A percentile compares a stretch with the other conserved stretches of the same genome.
Conservation (phyloP, 2,329 filamentous ascomycete species). For the Talaromyces atroroseus region DNA sequence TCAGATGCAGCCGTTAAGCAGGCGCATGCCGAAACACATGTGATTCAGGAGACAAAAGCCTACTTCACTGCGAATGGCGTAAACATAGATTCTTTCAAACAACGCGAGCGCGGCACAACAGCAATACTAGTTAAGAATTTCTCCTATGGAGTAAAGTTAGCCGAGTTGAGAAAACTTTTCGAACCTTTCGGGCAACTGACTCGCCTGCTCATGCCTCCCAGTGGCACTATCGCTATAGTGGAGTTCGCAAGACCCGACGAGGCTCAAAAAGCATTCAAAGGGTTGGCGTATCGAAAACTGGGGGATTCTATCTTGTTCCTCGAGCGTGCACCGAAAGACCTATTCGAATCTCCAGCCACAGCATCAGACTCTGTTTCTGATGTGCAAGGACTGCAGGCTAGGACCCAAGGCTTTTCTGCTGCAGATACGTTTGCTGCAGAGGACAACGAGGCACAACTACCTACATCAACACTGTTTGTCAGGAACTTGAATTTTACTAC, state of each 20-base stretch:
- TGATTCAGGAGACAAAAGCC: conserved; percentile 92
- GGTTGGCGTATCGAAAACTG: conserved; percentile 81
- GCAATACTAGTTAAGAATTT: conserved; percentile 94
- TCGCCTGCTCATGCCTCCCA: conserved; percentile 83
- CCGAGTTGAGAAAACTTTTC: conserved; percentile 75
- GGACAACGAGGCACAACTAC: conserved; percentile 36
- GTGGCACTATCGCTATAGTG: conserved; percentile 87
- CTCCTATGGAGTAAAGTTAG: conserved; percentile 70
- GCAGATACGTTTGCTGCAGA: conserved; percentile 40
- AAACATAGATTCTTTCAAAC: conserved; percentile 87
- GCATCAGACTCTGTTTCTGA: conserved; percentile 30
- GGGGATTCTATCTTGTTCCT: conserved; percentile 88
- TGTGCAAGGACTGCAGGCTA: conserved; percentile 25
- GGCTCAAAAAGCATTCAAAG: conserved; percentile 75
- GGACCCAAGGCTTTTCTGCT: conserved; percentile 38
- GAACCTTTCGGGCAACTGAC: conserved; percentile 78
- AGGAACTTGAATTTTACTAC: conserved; percentile 92
- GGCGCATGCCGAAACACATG: conserved; percentile 89
- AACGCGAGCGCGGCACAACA: conserved; percentile 74
- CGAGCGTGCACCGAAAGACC: conserved; percentile 81
- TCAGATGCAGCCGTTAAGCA: conserved; percentile 93
- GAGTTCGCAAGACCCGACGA: conserved; percentile 76
- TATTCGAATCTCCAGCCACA: conserved; percentile 54
- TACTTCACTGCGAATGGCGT: conserved; percentile 87
- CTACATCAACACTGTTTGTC: conserved; percentile 82